Base-by-base conservation (phyloP, 2,329 filamentous ascomycete genomes). In the Amylocarpus encephaloides region DNA sequence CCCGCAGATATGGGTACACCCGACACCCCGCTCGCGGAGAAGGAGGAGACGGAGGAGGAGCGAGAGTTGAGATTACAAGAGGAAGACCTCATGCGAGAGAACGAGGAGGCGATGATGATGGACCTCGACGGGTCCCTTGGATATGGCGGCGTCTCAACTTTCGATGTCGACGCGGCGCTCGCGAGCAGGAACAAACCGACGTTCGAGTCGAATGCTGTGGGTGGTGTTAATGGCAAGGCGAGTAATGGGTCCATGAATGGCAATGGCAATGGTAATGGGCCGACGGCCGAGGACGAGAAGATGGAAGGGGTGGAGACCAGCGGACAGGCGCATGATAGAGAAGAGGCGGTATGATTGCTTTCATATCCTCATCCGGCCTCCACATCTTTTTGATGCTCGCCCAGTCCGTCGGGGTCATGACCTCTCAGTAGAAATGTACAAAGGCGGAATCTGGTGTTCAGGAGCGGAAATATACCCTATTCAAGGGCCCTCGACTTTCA, bases 11-110 rank as follows among this genome's bases (percentile, higher is more conserved):
- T 50, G 26, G 43, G 43, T 5, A 48, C 50, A 41, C 40, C 15
- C 26, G 50, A 45, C 18, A n/a, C 19, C 33, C 11, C 42, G 10
- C 40, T 22, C 2, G 46, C 55, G 45, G 50, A 30, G 15, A 42
- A 52, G 43, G 49, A 48, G 35, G 57, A 60, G 48, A 52, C 49
- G 6, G 57, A 57, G 49, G 60, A 61, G 40, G 54, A 60, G 32
- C 46, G 34, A 12, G 59, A 62, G 22, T 34, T 60, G 22, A 41
- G 59, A 18, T 43, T 38, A 9, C 58, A 61, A 36, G 59, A 64
- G 58, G 64, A 64, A 46, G 64, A 63, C n/a, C 53, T 63, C 5
- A 60, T 62, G 54, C 49, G 57, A 3, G 63, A 64, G 48, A 64
- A 65, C 42, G 63, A 64, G 39, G 63, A 64, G 38, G 59, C 60